phyloP scores from a whole-genome alignment of 2,329 filamentous ascomycete genomes.

The Penicillium griseofulvum region DNA sequence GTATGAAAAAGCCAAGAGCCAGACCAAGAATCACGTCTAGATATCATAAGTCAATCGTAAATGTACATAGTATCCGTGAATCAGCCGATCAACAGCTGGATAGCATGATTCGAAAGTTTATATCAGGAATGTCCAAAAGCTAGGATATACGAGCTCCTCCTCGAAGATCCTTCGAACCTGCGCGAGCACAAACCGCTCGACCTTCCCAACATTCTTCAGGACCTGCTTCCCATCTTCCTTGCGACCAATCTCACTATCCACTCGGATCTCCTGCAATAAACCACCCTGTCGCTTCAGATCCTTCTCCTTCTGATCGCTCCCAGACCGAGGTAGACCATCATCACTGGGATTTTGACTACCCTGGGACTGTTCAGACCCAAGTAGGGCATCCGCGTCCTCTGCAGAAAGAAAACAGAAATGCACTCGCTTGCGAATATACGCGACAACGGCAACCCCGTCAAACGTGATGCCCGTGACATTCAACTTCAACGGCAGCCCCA shows the following conservation, averaged over 20 bases:
- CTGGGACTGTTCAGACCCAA: constrained; percentile 51
- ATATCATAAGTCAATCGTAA: constrained; percentile 18
- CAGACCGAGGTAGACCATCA: constrained; percentile 33
- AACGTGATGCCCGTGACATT: constrained; percentile 95
- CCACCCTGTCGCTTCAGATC: constrained; percentile 65
- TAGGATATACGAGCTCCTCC: constrained; percentile 97
- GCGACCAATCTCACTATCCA: constrained; percentile 96
- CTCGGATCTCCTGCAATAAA: constrained; percentile 84
- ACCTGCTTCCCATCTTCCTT: constrained; percentile 90
- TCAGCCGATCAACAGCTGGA: neutral
- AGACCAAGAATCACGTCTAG: constrained; percentile 2
- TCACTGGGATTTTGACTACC: constrained; percentile 24
- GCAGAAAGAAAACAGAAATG: constrained; percentile 94
- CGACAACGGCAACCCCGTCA: constrained; percentile 88
- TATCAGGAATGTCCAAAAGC: constrained; percentile 96
- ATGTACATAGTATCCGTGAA: constrained; percentile 14
- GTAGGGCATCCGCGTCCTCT: constrained; percentile 78
- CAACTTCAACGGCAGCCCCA: constrained; percentile 88
- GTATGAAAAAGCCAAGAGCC: neutral
- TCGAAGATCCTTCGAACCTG: constrained; percentile 97
- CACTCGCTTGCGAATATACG: constrained; percentile 81
- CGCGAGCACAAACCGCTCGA: constrained; percentile 94
- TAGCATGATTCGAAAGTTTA: constrained; percentile 40
- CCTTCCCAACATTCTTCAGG: constrained; percentile 96
- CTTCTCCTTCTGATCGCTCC: constrained; percentile 48